A percentile compares a stretch with the other conserved stretches of the same genome.
phyloP scores from a whole-genome alignment of 257 asterid species.

The Solanum chilense region DNA sequence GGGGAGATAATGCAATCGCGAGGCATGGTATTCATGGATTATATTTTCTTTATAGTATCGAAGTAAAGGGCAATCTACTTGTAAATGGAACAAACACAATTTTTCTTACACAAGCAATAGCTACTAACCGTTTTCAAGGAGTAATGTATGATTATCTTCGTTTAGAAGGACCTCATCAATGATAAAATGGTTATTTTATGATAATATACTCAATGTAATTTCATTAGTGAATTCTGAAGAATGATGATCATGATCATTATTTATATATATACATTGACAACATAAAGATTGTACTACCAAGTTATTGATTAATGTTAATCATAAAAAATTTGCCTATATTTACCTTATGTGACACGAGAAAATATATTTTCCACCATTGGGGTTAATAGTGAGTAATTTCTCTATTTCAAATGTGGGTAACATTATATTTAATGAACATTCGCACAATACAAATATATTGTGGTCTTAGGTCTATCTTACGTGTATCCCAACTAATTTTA shows the following conservation, averaged over 20 bases:
- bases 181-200: background rate
- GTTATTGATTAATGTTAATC: background rate
- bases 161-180: slow-evolving; percentile 23
- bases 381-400: background rate
- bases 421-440: background rate
- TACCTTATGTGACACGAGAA: background rate
- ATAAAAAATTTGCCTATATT: background rate
- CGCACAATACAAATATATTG: background rate
- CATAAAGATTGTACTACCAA: background rate
- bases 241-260: background rate
- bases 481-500: rapidly evolving
- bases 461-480: background rate
- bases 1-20: slow-evolving; percentile 49
- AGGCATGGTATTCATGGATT: slow-evolving; percentile 35
- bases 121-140: slow-evolving; percentile 6
- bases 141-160: slow-evolving; percentile 52
- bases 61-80: slow-evolving; percentile 12
- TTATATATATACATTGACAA: background rate
- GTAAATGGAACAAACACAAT: slow-evolving; percentile 28
- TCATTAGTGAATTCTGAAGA: background rate
- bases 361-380: background rate
- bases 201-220: background rate
- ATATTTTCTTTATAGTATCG: slow-evolving; percentile 10
- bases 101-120: slow-evolving; percentile 23
- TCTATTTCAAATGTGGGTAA: background rate